Evolutionary conservation across 495 filamentous ascomycete species (phyloP).

Genomic region (Penicillium verhagenii): DNA sequence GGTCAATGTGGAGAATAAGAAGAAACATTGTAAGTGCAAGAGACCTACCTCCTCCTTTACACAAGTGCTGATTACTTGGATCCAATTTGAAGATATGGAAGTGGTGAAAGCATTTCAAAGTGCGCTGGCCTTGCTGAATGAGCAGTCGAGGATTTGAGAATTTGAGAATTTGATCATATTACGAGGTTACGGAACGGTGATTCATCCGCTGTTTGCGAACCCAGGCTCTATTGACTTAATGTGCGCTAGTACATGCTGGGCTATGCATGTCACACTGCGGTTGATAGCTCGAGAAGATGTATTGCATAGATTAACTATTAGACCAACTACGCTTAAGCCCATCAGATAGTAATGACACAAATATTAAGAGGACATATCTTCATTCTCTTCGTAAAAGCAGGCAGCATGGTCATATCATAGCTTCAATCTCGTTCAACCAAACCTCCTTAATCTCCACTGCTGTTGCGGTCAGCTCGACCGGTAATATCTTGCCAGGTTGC

Average conservation of each 20-base stretch:
- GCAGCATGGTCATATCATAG: neutral
- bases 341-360: neutral
- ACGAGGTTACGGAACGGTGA: neutral
- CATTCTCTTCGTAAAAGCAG: neutral
- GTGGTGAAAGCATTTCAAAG: constrained; percentile 81
- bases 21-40: constrained; percentile 62
- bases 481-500: constrained; percentile 90
- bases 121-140: constrained; percentile 65
- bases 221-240: neutral
- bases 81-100: constrained; percentile 57
- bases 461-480: constrained; percentile 42
- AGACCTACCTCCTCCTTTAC: neutral
- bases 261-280: neutral
- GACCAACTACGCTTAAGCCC: neutral
- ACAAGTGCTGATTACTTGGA: neutral
- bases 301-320: neutral
- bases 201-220: neutral
- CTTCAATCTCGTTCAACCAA: neutral
- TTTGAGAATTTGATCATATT: constrained; percentile 19
- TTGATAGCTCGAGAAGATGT: neutral
- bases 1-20: constrained; percentile 64
- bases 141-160: constrained; percentile 28
- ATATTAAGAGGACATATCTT: neutral
- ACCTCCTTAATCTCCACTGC: neutral
- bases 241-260: neutral